Evolutionary conservation across 129 eudicot species (phyloP).

Genomic region (Gnaphalium uliginosum): DNA sequence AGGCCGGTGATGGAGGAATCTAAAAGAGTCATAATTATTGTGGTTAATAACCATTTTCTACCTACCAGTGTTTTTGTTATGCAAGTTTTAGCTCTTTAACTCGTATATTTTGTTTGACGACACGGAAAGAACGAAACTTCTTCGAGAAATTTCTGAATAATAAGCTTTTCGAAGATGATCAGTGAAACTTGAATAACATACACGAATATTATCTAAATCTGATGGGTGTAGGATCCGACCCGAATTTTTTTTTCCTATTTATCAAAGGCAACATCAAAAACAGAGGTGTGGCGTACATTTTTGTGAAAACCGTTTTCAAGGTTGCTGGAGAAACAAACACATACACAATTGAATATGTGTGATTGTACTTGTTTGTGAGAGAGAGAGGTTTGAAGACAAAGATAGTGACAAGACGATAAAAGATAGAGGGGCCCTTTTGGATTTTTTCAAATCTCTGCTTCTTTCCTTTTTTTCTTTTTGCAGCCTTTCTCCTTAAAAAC

Average conservation of each 20-base stretch:
- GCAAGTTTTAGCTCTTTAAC: too few relatives aligned
- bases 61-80: too few relatives aligned
- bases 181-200: too few relatives aligned
- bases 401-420: slow-evolving; percentile 50
- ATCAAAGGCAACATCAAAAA: slow-evolving; percentile 1
- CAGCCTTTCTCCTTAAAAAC: slow-evolving; percentile 43
- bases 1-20: neutral
- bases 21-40: neutral
- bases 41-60: too few relatives aligned
- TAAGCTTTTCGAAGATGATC: too few relatives aligned
- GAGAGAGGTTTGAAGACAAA: slow-evolving; percentile 29
- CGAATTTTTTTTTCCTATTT: too few relatives aligned
- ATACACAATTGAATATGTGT: neutral
- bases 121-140: too few relatives aligned
- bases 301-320: slow-evolving; percentile 30
- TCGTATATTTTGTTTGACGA: too few relatives aligned
- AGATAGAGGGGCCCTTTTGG: slow-evolving; percentile 47
- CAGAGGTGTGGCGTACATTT: slow-evolving; percentile 16
- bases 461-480: slow-evolving; percentile 31
- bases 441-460: slow-evolving; percentile 29
- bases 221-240: too few relatives aligned
- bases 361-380: slow-evolving; percentile 12
- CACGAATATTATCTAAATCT: too few relatives aligned
- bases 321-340: slow-evolving; percentile 19
- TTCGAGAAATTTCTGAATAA: too few relatives aligned